Evolutionary conservation across 225 moss, liverwort and hornwort genomes (phyloP).

Genomic region (Physcomitrium patens): DNA sequence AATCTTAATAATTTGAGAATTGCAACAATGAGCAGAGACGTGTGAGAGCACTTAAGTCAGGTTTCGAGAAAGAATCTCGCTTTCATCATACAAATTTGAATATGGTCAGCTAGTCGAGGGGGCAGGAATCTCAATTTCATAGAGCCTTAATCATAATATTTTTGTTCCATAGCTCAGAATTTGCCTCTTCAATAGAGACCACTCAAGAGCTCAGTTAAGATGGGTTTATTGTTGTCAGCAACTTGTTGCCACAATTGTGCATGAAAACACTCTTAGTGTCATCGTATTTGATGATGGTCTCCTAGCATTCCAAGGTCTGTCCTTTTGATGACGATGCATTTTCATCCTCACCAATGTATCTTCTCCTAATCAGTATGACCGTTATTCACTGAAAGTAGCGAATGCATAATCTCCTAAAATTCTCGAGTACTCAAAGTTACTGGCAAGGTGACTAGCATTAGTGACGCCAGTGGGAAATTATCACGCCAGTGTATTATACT

Average conservation of each 20-base stretch:
- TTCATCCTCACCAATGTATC: no score
- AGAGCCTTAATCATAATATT: neutral
- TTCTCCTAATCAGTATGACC: no score
- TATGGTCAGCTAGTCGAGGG: neutral
- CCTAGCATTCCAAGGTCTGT: neutral
- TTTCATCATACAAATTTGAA: neutral
- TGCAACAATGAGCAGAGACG: slow-evolving; percentile 24
- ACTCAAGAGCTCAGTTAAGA: slow-evolving; percentile 1
- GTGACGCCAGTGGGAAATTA: no score
- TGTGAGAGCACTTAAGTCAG: slow-evolving; percentile 21
- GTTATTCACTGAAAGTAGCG: no score
- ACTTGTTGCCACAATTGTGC: slow-evolving; percentile 26
- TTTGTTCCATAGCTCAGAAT: neutral
- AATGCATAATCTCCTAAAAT: no score
- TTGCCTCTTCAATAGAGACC: slow-evolving; percentile 4
- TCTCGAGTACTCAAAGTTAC: no score
- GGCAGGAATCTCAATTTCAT: neutral
- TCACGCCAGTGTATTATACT: no score
- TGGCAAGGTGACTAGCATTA: no score
- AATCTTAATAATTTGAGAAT: slow-evolving; percentile 50
- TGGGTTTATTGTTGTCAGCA: slow-evolving; percentile 17
- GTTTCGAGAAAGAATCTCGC: slow-evolving; percentile 20
- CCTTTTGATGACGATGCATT: no score
- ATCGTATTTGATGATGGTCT: neutral
- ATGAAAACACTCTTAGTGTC: neutral